Evolutionary conservation across 768 basidiomycete genomes (phyloP), one percentile per base, ranked within the genome.

Genomic region (Phanerodontia chrysosporium): DNA sequence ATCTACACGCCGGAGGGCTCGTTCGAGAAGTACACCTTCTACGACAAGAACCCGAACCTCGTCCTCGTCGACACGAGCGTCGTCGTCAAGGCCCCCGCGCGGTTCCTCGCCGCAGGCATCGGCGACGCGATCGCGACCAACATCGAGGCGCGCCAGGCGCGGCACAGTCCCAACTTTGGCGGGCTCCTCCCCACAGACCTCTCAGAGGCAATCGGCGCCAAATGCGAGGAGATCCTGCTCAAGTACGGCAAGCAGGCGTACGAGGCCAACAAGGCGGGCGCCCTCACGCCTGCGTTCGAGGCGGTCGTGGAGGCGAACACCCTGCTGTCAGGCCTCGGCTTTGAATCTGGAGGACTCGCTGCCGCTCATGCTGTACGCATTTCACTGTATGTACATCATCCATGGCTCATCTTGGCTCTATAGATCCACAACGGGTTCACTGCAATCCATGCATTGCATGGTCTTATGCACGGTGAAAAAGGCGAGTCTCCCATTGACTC

Each of bases 181-280:
- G 67, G 67, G 0, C 67, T 67, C 13, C 61, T 69, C 9, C 70
- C 67, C 12, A 69, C 70, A 49, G 67, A 65, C 60, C 66, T 71
- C n/a, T 64, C 68, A 0, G 61, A 62, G 28, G 67, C 68, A 10
- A 69, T 71, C 39, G 60, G 67, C 58, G 52, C 61, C 24, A 71
- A 71, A 64, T 71, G 70, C 66, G 70, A 71, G 64, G 70, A 71
- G 63, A 69, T 71, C 57, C 60, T 71, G 64, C 69, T 71, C 65
- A 62, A 64, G 65, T 71, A 64, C 54, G 70, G 68, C 9, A 63
- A 63, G 61, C 68, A 67, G 61, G 70, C 70, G 46, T 67, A 66
- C 60, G 67, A 71, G 55, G 68, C 70, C 46, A 71, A 69, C 64
- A 62, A 64, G 55, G 70, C 67, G 36, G 49, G 64, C 39, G 67